phyloP scores from a whole-genome alignment of 345 rosid species.

The Arabis hirsuta region DNA sequence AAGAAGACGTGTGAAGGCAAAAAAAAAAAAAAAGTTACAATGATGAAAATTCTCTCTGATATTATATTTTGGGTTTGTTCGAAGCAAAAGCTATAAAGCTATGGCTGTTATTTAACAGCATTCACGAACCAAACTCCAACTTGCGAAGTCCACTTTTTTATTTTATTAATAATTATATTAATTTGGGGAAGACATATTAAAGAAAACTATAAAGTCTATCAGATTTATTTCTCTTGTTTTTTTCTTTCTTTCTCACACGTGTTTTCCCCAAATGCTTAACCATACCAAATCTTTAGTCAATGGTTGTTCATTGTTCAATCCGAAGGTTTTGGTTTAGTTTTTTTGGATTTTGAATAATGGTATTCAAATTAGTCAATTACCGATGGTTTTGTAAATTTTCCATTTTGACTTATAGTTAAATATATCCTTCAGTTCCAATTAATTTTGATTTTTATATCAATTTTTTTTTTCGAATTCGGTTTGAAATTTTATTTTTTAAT shows the following conservation, averaged over 20 bases:
- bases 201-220: slow-evolving; percentile 19
- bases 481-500: too few species aligned
- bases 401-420: too few species aligned
- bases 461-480: too few species aligned
- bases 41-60: slow-evolving; percentile 44
- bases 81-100: slow-evolving; percentile 51
- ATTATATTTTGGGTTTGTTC: slow-evolving; percentile 42
- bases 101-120: slow-evolving; percentile 51
- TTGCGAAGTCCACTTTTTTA: slow-evolving; percentile 50
- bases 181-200: slow-evolving; percentile 40
- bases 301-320: too few species aligned
- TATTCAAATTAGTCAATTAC: too few species aligned
- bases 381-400: too few species aligned
- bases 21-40: slow-evolving; percentile 19
- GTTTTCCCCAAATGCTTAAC: slow-evolving; percentile 4
- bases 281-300: too few species aligned
- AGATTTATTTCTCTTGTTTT: slow-evolving; percentile 24
- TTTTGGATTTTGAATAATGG: too few species aligned
- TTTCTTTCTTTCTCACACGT: slow-evolving; percentile 29
- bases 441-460: too few species aligned
- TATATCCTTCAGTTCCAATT: too few species aligned
- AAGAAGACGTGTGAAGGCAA: slow-evolving; percentile 46
- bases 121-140: slow-evolving; percentile 62
- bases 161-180: slow-evolving; percentile 22
- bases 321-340: too few species aligned